Percentiles rank a stretch among this genome's conserved stretches.
Conservation (phyloP, 306 rosid species). For the Lupinus albus region DNA sequence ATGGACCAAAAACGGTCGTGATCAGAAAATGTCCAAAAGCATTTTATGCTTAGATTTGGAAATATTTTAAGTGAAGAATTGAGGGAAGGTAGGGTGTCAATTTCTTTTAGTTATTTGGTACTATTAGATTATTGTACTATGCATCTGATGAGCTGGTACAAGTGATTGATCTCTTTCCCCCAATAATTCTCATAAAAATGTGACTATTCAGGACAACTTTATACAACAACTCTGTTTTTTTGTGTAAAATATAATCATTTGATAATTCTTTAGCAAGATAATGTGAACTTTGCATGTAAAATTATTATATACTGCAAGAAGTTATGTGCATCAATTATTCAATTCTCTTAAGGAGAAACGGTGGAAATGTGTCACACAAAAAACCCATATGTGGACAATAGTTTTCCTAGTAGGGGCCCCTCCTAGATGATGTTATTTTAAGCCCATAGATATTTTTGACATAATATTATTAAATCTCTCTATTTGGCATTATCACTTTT, state of each 20-base stretch:
- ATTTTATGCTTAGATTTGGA: constrained; percentile 63
- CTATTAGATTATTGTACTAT: constrained; percentile 44
- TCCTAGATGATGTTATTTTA: constrained; percentile 11
- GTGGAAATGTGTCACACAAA: neutral
- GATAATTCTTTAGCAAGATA: too few species aligned
- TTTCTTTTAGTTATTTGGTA: constrained; percentile 69
- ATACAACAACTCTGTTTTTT: too few species aligned
- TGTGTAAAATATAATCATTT: too few species aligned
- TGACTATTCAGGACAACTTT: too few species aligned
- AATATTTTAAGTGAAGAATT: constrained; percentile 50
- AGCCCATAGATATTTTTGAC: neutral
- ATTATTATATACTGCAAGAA: too few species aligned
- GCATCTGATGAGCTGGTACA: constrained; percentile 50
- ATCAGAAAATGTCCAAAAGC: constrained; percentile 56
- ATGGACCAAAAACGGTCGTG: too few species aligned
- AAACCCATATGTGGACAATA: neutral
- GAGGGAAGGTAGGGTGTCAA: constrained; percentile 67
- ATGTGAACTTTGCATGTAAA: too few species aligned
- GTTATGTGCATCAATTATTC: too few species aligned
- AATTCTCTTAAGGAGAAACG: too few species aligned
- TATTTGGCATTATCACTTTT: constrained; percentile 1
- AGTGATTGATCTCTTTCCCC: constrained; percentile 26
- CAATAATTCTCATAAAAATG: too few species aligned
- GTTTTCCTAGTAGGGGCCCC: constrained; percentile 15
- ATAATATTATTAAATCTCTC: constrained; percentile 21